Conservation (phyloP, 2,329 filamentous ascomycete species). For the Akanthomyces muscarius region DNA sequence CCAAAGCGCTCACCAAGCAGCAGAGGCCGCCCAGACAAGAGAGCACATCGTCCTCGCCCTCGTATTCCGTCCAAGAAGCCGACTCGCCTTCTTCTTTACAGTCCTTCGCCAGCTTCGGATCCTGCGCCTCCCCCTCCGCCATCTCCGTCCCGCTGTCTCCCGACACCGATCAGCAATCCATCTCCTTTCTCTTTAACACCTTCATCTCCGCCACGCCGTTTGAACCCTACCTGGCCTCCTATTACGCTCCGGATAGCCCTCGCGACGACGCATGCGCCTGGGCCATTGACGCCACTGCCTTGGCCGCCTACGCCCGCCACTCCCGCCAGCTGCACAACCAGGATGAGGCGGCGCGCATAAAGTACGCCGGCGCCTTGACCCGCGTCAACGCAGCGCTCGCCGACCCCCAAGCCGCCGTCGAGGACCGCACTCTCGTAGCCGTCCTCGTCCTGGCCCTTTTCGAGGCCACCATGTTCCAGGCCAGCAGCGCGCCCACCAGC, state of each 20-base stretch:
- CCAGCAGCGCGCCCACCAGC: constrained; percentile 22
- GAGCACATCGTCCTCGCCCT: not conserved
- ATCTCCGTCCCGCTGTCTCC: not conserved
- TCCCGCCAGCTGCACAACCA: constrained; percentile 18
- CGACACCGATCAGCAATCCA: constrained; percentile 14
- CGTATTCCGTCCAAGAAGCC: not conserved
- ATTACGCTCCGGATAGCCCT: constrained; percentile 18
- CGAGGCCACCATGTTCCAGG: constrained; percentile 26
- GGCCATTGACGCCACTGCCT: constrained; percentile 24
- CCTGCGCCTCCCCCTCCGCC: not conserved
- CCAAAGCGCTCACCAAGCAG: constrained; percentile 18
- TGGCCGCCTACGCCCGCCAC: constrained; percentile 24
- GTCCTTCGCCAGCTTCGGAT: not conserved
- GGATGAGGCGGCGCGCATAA: constrained; percentile 21
- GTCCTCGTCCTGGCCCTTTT: constrained; percentile 28
- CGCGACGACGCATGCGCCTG: constrained; percentile 22
- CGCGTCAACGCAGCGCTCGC: constrained; percentile 21
- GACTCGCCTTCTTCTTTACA: not conserved
- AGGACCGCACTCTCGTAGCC: constrained; percentile 25
- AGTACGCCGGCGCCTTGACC: constrained; percentile 23
- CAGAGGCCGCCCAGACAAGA: not conserved
- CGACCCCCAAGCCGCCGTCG: constrained; percentile 20
- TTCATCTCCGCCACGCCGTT: constrained; percentile 27
- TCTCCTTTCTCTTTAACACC: constrained; percentile 25
- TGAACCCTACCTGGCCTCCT: constrained; percentile 22